Conservation (phyloP, 2,329 filamentous ascomycete species). For the Didymella pomorum region DNA sequence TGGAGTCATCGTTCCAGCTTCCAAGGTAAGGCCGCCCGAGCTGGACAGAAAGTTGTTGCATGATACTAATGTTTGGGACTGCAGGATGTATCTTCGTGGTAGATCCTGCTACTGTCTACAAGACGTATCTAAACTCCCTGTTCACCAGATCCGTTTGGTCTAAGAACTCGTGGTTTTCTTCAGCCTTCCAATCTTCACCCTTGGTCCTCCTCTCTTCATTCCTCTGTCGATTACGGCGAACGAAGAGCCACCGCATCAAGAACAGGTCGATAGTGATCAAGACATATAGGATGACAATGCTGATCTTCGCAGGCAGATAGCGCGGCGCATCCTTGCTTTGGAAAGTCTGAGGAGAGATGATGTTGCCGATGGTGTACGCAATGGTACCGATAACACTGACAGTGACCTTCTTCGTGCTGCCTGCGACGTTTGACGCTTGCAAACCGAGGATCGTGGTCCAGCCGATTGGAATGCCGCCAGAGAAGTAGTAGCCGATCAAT, state of each 20-base stretch:
- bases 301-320: constrained; percentile 50
- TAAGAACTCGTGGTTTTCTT: constrained; percentile 32
- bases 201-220: constrained; percentile 23
- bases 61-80: no score
- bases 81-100: no score
- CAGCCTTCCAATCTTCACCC: neutral
- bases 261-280: constrained; percentile 43
- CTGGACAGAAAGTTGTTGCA: no score
- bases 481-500: constrained; percentile 37
- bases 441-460: constrained; percentile 52
- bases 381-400: constrained; percentile 46
- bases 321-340: constrained; percentile 39
- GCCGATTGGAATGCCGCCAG: constrained; percentile 50
- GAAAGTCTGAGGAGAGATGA: constrained; percentile 55
- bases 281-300: constrained; percentile 51
- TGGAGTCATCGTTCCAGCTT: no score
- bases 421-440: constrained; percentile 43
- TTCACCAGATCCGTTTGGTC: constrained; percentile 32
- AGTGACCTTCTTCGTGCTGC: constrained; percentile 48
- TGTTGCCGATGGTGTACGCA: constrained; percentile 53
- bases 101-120: no score
- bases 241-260: constrained; percentile 28
- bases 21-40: no score
- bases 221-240: constrained; percentile 26
- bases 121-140: constrained; percentile 18